Evolutionary conservation across 306 rosid genomes (phyloP), one percentile per base, ranked within the genome.

Genomic region (Casuarina glauca): DNA sequence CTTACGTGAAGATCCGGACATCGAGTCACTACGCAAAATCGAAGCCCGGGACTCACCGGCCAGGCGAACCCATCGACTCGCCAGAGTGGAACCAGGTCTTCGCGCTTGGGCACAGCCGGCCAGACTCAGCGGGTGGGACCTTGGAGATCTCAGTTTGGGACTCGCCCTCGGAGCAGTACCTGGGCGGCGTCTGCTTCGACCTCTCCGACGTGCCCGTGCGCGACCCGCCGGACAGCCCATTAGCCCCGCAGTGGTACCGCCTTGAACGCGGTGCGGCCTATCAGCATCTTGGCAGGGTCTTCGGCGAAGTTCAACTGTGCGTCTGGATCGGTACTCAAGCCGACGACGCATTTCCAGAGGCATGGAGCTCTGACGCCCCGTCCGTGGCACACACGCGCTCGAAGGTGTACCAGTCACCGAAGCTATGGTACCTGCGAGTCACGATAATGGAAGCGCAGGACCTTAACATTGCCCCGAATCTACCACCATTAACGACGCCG

Each of bases 401-500:
- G 35, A 85, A 88, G 77, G 91, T 88, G 5, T 88, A 88, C n/a
- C 91, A 88, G 61, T 88, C 89, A 2, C 91, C 91, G 1, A 88
- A 88, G 86, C 87, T 88, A 1, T 88, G 89, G 91, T 88, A 88
- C 48, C 77, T 88, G 17, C 73, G 91, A 76, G 77, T 76, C 38
- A 85, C 91, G 48, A 72, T 88, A 8, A 85, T 88, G 61, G 91
- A 88, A 49, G 91, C 80, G 39, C 89, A 88, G 76, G 91, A 88
- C 52, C 87, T 88, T 61, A 84, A 78, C 69, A 81, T 95, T 12
- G 82, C 93, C 54, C 78, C 96, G 41, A 95, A 95, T 82, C 68
- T 95, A 1, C 99, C 97, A 2, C 99, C 97, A 20, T 78, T 95
- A 57, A 90, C 97, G n/a, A 85, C 97, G 1, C 97, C 97, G 2